Percentiles rank a stretch among this genome's conserved stretches.
Evolutionary conservation across 1,284 basidiomycete species (phyloP).

Genomic region (Mycena sp.): DNA sequence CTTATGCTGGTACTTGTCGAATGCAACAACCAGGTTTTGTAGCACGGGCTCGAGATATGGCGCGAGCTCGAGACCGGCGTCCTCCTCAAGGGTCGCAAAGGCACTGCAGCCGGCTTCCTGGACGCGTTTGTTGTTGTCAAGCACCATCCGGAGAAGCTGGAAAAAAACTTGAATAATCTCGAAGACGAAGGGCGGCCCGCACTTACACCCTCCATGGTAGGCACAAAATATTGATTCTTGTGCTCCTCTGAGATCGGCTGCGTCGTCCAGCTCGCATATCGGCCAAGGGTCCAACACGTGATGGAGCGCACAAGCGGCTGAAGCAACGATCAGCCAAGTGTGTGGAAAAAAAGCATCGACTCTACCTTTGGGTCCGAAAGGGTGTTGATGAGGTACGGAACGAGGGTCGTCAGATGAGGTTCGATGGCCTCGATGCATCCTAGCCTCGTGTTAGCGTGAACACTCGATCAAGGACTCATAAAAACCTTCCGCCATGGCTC

Average conservation of each 20-base stretch:
- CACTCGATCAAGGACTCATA: too few species aligned
- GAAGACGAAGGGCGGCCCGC: neutral
- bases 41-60: conserved; percentile 97
- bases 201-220: conserved; percentile 97
- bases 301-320: conserved; percentile 97
- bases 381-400: conserved; percentile 94
- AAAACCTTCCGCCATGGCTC: conserved; percentile 99
- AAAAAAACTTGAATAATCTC: conserved; percentile 20
- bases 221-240: conserved; percentile 91
- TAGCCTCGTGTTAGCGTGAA: conserved; percentile 43
- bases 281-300: conserved; percentile 99
- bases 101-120: conserved; percentile 99
- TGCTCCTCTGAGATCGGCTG: conserved; percentile 86
- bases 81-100: conserved; percentile 98
- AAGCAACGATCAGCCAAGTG: neutral
- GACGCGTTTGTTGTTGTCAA: conserved; percentile 99
- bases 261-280: conserved; percentile 97
- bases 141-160: conserved; percentile 95
- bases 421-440: conserved; percentile 97
- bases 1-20: conserved; percentile 99
- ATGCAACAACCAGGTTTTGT: conserved; percentile 94
- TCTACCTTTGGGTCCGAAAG: conserved; percentile 91
- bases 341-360: neutral
- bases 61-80: conserved; percentile 89
- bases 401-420: conserved; percentile 91